Percentiles rank a stretch among this genome's conserved stretches.
phyloP scores from a whole-genome alignment of 2,329 filamentous ascomycete genomes.

The Fusarium phyllophilum region DNA sequence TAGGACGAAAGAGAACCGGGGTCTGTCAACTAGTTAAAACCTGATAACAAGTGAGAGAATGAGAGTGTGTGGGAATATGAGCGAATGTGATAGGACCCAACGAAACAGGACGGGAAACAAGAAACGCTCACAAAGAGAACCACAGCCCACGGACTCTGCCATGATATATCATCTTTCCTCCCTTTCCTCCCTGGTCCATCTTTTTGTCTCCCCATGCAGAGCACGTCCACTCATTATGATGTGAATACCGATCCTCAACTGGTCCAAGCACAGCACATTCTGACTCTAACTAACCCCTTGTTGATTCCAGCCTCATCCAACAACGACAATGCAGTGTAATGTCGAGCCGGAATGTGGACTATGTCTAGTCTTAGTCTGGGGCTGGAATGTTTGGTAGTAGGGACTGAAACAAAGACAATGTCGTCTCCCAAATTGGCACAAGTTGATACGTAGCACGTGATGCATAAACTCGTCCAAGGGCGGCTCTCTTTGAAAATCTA shows the following conservation, averaged over 20 bases:
- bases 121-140: slow-evolving; percentile 27
- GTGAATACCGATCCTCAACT: slow-evolving; percentile 26
- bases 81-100: slow-evolving; percentile 20
- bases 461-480: slow-evolving; percentile 11
- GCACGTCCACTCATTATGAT: slow-evolving; percentile 21
- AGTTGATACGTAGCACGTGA: slow-evolving; percentile 41
- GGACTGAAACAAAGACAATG: slow-evolving; percentile 52
- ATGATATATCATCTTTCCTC: slow-evolving; percentile 38
- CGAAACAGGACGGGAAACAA: slow-evolving; percentile 22
- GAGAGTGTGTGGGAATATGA: neutral
- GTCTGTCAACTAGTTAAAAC: slow-evolving; percentile 9
- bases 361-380: slow-evolving; percentile 24
- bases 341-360: slow-evolving; percentile 36
- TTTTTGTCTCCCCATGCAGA: slow-evolving; percentile 22
- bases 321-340: slow-evolving; percentile 52
- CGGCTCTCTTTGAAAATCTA: neutral
- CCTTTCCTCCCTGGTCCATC: slow-evolving; percentile 23
- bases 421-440: slow-evolving; percentile 41
- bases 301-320: slow-evolving; percentile 45
- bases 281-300: slow-evolving; percentile 16
- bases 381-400: slow-evolving; percentile 47
- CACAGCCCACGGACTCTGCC: slow-evolving; percentile 30
- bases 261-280: slow-evolving; percentile 29
- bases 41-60: neutral
- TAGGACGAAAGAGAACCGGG: slow-evolving; percentile 20